phyloP scores from a whole-genome alignment of 1,139 yeast species.

The Blastobotrys illinoisensis region DNA sequence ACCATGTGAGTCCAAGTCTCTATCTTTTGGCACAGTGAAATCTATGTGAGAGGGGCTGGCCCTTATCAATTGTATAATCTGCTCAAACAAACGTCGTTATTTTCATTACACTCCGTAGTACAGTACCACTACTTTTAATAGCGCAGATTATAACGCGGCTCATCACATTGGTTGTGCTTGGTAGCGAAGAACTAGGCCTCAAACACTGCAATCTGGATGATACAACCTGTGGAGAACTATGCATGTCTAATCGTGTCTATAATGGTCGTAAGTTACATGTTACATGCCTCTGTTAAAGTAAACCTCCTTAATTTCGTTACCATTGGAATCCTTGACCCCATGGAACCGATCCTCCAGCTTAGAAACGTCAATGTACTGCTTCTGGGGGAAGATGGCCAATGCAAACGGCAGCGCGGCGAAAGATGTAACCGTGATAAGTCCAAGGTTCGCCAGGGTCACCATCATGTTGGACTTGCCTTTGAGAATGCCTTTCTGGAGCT shows the following conservation, averaged over 20 bases:
- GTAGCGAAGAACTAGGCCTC: too few species aligned
- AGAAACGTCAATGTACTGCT: constrained; percentile 52
- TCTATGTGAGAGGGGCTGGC: too few species aligned
- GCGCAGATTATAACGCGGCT: too few species aligned
- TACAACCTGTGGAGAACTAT: too few species aligned
- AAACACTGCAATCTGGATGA: background rate
- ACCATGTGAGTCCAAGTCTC: background rate
- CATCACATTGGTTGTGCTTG: too few species aligned
- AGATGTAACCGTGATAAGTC: constrained; percentile 78
- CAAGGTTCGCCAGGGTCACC: constrained; percentile 70
- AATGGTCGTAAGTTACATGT: constrained; percentile 40
- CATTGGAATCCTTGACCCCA: constrained; percentile 55
- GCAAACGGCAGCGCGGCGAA: constrained; percentile 91
- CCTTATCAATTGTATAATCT: too few species aligned
- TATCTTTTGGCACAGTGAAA: too few species aligned
- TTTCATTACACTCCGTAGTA: too few species aligned
- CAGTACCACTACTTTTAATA: too few species aligned
- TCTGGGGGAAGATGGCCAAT: constrained; percentile 90
- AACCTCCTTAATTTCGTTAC: constrained; percentile 53
- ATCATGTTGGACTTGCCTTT: constrained; percentile 46
- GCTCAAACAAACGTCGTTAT: too few species aligned
- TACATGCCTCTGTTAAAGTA: constrained; percentile 92
- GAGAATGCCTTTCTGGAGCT: constrained; percentile 63
- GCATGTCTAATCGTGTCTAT: too few species aligned
- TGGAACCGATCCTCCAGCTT: constrained; percentile 62